Conservation (phyloP, 2,329 filamentous ascomycete species). For the Chrysosphaeria jannelii region DNA sequence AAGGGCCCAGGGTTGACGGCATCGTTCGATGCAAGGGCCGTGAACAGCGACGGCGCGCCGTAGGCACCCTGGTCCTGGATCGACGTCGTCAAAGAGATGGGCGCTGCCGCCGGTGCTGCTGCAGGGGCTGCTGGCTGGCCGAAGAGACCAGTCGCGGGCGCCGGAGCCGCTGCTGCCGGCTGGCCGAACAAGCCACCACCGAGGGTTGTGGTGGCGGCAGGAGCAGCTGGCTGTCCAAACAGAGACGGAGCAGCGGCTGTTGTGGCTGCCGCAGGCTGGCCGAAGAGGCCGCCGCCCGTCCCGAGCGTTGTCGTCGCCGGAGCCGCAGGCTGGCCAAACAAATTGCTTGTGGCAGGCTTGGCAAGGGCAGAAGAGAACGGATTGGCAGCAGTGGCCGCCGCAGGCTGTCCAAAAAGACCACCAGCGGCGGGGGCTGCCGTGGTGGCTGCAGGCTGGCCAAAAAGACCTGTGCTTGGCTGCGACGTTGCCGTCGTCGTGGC, state of each 20-base stretch:
- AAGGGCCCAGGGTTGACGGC: conserved; percentile 55
- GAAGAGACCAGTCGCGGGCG: conserved; percentile 16
- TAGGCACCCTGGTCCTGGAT: conserved; percentile 68
- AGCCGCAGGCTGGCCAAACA: conserved; percentile 16
- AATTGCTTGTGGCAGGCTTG: conserved; percentile 5
- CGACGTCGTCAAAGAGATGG: conserved; percentile 50
- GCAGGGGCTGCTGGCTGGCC: conserved; percentile 18
- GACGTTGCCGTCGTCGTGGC: conserved; percentile 8
- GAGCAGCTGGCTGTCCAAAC: conserved; percentile 17
- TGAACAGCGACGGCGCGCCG: conserved; percentile 64
- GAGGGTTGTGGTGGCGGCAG: conserved; percentile 12
- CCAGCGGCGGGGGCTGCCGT: conserved; percentile 6
- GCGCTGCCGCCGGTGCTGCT: too few species aligned
- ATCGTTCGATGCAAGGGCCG: conserved; percentile 32
- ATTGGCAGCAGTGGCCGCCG: conserved; percentile 7
- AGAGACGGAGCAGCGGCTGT: conserved; percentile 19
- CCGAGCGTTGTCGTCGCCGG: conserved; percentile 5
- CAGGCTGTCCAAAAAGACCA: conserved; percentile 13
- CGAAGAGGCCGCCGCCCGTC: conserved; percentile 1
- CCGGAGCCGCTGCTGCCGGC: conserved; percentile 16
- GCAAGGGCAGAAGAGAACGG: too few species aligned
- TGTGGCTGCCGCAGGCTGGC: neutral
- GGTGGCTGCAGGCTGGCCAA: conserved; percentile 11
- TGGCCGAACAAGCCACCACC: conserved; percentile 26
- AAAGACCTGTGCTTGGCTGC: conserved; percentile 13